Conservation (phyloP, 2,329 filamentous ascomycete genomes). For the Ophiostoma piceae region DNA sequence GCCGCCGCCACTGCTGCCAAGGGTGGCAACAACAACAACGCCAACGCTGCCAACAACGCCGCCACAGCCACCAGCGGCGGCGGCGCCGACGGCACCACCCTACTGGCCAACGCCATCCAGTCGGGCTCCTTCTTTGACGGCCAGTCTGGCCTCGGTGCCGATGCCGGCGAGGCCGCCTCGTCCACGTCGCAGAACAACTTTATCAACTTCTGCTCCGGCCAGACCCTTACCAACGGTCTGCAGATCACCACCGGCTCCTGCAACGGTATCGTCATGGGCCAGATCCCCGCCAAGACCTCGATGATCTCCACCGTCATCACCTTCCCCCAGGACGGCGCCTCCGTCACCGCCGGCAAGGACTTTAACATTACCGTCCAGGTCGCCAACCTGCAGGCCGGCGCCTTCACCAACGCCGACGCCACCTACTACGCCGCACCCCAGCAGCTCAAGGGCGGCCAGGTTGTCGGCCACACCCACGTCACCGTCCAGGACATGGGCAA, state of each 20-base stretch:
- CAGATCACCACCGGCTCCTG: slow-evolving; percentile 56
- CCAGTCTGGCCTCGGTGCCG: slow-evolving; percentile 32
- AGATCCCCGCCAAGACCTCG: slow-evolving; percentile 48
- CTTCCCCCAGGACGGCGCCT: slow-evolving; percentile 47
- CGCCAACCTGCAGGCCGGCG: slow-evolving; percentile 49
- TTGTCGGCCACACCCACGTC: slow-evolving; percentile 57
- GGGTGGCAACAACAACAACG: slow-evolving; percentile 7
- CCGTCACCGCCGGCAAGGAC: slow-evolving; percentile 43
- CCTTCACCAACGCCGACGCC: slow-evolving; percentile 54
- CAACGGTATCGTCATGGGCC: slow-evolving; percentile 58
- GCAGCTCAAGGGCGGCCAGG: slow-evolving; percentile 43
- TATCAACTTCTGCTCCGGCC: slow-evolving; percentile 56
- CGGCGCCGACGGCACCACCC: slow-evolving; percentile 28
- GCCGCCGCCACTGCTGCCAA: background rate
- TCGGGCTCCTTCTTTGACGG: slow-evolving; percentile 36
- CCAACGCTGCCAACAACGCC: slow-evolving; percentile 34
- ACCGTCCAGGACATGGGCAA: slow-evolving; percentile 52
- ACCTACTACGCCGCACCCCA: slow-evolving; percentile 59
- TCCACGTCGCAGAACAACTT: slow-evolving; percentile 35
- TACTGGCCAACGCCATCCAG: slow-evolving; percentile 33
- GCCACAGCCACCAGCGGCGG: slow-evolving; percentile 1
- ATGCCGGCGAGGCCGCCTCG: slow-evolving; percentile 32
- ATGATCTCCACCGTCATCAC: slow-evolving; percentile 54
- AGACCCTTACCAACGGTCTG: slow-evolving; percentile 55
- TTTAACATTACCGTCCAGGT: slow-evolving; percentile 52